A percentile compares a stretch with the other conserved stretches of the same genome.
These are phyloP conservation scores for Fusarium musae DNA, from an alignment of 2,329 filamentous ascomycete species.

Conservation along the genomic window DNA sequence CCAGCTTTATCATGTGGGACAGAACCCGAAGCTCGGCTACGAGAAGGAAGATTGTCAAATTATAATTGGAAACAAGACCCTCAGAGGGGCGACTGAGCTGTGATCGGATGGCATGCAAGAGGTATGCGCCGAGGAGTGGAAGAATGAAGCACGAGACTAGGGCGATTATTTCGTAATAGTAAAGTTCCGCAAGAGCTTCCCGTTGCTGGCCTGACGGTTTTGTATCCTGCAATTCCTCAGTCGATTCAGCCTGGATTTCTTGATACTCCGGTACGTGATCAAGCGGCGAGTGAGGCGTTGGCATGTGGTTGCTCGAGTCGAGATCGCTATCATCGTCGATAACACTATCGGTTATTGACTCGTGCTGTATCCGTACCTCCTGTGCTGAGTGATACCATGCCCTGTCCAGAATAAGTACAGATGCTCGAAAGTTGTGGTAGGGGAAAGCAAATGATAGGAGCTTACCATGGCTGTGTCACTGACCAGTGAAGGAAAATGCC, in stretches of 20 bases:
- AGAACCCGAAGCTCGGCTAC: constrained; percentile 87
- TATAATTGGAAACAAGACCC: constrained; percentile 90
- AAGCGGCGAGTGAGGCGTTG: constrained; percentile 43
- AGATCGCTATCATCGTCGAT: constrained; percentile 59
- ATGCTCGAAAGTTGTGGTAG: background rate
- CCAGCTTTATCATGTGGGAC: constrained; percentile 82
- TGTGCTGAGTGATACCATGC: constrained; percentile 79
- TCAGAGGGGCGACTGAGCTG: constrained; percentile 87
- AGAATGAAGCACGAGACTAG: constrained; percentile 82
- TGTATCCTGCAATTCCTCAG: constrained; percentile 20
- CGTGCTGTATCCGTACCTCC: constrained; percentile 65
- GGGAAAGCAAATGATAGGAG: background rate
- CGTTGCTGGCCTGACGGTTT: constrained; percentile 42
- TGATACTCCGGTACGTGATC: constrained; percentile 59
- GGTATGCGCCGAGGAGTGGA: constrained; percentile 81
- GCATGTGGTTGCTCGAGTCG: constrained; percentile 45
- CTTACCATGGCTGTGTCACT: constrained; percentile 87
- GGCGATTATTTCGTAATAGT: constrained; percentile 78
- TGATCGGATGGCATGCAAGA: constrained; percentile 82
- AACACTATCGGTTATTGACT: constrained; percentile 53
- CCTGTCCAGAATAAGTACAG: constrained; percentile 31
- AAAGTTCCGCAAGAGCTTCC: constrained; percentile 71
- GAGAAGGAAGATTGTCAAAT: constrained; percentile 89
- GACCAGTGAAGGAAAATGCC: constrained; percentile 94
- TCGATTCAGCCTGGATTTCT: constrained; percentile 32